A percentile compares a stretch with the other conserved stretches of the same genome.
phyloP scores from a whole-genome alignment of 108 stramenopile species.

The Discostella stelligeroides region DNA sequence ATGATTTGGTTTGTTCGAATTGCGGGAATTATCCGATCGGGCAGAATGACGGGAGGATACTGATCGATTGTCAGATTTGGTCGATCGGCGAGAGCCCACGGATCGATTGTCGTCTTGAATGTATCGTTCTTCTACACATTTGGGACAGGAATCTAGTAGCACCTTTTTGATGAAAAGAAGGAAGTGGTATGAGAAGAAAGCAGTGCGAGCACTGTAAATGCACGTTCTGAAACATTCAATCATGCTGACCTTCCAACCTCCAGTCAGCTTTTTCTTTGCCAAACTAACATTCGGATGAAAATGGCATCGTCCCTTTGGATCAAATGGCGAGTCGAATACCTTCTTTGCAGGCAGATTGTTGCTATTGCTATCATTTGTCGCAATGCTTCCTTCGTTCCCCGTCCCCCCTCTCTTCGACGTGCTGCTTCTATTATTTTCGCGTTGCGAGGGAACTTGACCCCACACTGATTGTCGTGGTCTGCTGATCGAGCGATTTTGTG shows the following conservation, averaged over 20 bases:
- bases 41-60: constrained; percentile 17
- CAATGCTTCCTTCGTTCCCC: too few species aligned
- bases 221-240: too few species aligned
- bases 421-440: too few species aligned
- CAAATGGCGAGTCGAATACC: constrained; percentile 31
- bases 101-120: constrained; percentile 29
- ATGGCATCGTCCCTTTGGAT: constrained; percentile 39
- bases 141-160: constrained; percentile 24
- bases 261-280: constrained; percentile 40
- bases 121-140: constrained; percentile 31
- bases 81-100: constrained; percentile 19
- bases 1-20: neutral
- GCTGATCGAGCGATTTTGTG: too few species aligned
- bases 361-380: neutral
- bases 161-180: constrained; percentile 8
- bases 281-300: constrained; percentile 31
- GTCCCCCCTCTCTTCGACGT: too few species aligned
- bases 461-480: too few species aligned
- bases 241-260: constrained; percentile 48
- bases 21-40: constrained; percentile 3
- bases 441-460: too few species aligned
- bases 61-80: constrained; percentile 15
- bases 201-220: too few species aligned
- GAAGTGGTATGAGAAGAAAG: neutral
- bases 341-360: neutral